A percentile compares a stretch with the other conserved stretches of the same genome.
phyloP scores from a whole-genome alignment of 164 flowering plant genomes.

The Hamamelis virginiana region DNA sequence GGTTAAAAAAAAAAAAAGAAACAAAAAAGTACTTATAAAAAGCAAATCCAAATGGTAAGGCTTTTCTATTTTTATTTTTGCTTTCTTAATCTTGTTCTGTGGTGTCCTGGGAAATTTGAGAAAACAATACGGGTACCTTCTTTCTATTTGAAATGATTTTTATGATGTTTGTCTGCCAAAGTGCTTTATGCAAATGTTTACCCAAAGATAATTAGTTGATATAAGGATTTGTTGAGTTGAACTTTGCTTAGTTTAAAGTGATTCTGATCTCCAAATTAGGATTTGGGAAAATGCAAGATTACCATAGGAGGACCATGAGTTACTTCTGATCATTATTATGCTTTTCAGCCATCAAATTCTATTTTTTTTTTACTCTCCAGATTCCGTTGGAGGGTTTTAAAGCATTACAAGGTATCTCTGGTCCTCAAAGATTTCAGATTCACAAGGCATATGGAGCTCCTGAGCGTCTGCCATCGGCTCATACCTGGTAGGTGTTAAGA shows the following conservation, averaged over 20 bases:
- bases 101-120: background rate
- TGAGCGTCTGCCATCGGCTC: conserved; percentile 93
- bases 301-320: background rate
- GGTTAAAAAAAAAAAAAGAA: too few species aligned
- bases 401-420: conserved; percentile 95
- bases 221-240: background rate
- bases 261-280: background rate
- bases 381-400: conserved; percentile 95
- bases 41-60: too few species aligned
- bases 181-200: background rate
- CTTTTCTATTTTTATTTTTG: background rate
- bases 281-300: background rate
- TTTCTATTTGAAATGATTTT: background rate
- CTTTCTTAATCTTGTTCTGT: background rate
- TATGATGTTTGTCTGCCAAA: background rate
- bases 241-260: background rate
- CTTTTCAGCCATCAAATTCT: background rate
- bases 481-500: conserved; percentile 74
- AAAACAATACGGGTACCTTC: background rate
- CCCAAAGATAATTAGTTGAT: too few species aligned
- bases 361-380: conserved; percentile 33
- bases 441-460: conserved; percentile 99
- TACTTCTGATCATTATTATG: background rate
- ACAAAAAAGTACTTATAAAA: too few species aligned
- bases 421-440: conserved; percentile 93